Conservation (phyloP, 2,329 filamentous ascomycete genomes). For the Penicillium sp. region DNA sequence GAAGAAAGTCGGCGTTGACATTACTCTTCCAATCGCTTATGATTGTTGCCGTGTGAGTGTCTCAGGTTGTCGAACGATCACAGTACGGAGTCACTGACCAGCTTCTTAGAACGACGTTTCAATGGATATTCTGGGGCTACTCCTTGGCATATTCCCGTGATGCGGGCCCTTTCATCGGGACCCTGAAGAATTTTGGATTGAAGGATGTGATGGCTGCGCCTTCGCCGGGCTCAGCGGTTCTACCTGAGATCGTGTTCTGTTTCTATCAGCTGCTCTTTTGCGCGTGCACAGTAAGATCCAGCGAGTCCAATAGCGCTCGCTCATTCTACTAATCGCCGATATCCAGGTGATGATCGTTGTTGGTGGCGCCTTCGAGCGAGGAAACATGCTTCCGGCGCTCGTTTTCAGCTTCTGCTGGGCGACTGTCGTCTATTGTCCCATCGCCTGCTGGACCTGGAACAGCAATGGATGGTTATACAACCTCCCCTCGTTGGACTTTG, state of each 20-base stretch:
- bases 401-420: slow-evolving; percentile 71
- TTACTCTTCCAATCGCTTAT: slow-evolving; percentile 63
- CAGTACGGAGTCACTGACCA: not conserved
- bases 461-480: slow-evolving; percentile 67
- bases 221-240: slow-evolving; percentile 54
- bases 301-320: not conserved
- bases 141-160: slow-evolving; percentile 61
- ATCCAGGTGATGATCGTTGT: slow-evolving; percentile 62
- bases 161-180: slow-evolving; percentile 62
- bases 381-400: slow-evolving; percentile 63
- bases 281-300: slow-evolving; percentile 35
- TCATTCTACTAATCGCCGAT: slow-evolving; percentile 21
- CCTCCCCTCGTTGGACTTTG: slow-evolving; percentile 70
- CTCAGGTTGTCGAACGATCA: not conserved
- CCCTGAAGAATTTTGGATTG: slow-evolving; percentile 61
- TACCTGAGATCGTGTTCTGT: slow-evolving; percentile 66
- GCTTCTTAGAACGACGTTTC: slow-evolving; percentile 36
- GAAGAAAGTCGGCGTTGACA: slow-evolving; percentile 61
- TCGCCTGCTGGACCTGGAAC: slow-evolving; percentile 79
- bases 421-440: slow-evolving; percentile 69
- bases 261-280: slow-evolving; percentile 66
- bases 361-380: slow-evolving; percentile 62
- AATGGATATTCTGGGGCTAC: slow-evolving; percentile 66
- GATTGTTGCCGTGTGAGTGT: slow-evolving; percentile 37
- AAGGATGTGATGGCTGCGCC: slow-evolving; percentile 61